Conservation (phyloP, 2,329 filamentous ascomycete species). For the Stemphylium vesicarium region DNA sequence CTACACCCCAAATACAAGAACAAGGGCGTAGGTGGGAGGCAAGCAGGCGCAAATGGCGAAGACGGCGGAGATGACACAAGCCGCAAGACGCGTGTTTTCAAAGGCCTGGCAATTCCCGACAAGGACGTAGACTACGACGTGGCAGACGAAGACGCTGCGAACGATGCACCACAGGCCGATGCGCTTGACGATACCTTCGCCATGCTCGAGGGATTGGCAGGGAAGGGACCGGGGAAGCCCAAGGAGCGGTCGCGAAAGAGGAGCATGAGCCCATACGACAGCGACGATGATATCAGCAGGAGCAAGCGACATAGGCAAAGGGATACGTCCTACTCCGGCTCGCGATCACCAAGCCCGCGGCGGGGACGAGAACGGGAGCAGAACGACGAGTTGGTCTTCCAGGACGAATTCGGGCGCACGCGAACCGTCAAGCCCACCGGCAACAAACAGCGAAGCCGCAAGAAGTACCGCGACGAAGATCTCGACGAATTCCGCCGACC, state of each 20-base stretch:
- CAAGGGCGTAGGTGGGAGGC: conserved; percentile 49
- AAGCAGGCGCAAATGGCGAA: conserved; percentile 48
- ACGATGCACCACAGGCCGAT: conserved; percentile 59
- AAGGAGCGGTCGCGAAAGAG: conserved; percentile 62
- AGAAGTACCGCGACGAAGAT: conserved; percentile 46
- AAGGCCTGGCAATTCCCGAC: conserved; percentile 85
- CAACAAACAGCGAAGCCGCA: conserved; percentile 51
- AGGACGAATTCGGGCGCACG: conserved; percentile 65
- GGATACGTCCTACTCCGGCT: conserved; percentile 60
- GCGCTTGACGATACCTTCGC: conserved; percentile 93
- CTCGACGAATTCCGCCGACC: conserved; percentile 69
- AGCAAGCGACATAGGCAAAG: conserved; percentile 52
- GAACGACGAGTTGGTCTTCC: conserved; percentile 60
- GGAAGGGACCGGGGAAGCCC: conserved; percentile 46
- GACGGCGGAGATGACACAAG: conserved; percentile 64
- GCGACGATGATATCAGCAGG: conserved; percentile 53
- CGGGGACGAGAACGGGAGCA: conserved; percentile 49
- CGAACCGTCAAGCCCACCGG: conserved; percentile 46
- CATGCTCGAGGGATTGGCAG: conserved; percentile 83
- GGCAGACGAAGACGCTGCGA: conserved; percentile 53
- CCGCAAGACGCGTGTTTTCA: conserved; percentile 87
- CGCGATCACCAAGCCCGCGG: conserved; percentile 58
- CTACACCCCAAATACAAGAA: conserved; percentile 89
- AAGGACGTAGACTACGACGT: conserved; percentile 63
- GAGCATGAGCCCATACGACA: conserved; percentile 63